Evolutionary conservation across 2,329 filamentous ascomycete species (phyloP).

Genomic region (Cladophialophora exuberans): DNA sequence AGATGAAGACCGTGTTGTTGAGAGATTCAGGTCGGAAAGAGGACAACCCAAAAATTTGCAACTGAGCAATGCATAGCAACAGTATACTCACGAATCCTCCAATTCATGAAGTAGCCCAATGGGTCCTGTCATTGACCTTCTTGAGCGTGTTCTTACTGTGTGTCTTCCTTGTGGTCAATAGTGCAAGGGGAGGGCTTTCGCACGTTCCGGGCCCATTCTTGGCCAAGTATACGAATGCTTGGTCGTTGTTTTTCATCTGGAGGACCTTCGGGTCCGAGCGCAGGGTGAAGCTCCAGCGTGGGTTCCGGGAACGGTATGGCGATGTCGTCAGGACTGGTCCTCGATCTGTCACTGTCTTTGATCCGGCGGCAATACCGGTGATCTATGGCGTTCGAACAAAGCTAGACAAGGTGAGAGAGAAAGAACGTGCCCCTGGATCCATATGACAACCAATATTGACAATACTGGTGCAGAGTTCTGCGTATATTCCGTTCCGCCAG

Average conservation of each 20-base stretch:
- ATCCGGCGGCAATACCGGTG: constrained; percentile 31
- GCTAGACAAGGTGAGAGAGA: constrained; percentile 17
- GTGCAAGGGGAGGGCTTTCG: constrained; percentile 38
- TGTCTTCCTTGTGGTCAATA: constrained; percentile 2
- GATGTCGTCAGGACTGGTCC: constrained; percentile 34
- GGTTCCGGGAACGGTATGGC: constrained; percentile 33
- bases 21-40: too few relatives aligned
- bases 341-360: constrained; percentile 33
- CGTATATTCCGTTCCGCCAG: constrained; percentile 41
- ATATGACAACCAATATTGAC: background rate
- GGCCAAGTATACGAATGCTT: constrained; percentile 31
- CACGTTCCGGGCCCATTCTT: constrained; percentile 36
- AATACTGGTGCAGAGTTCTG: background rate
- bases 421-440: background rate
- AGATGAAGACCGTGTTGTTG: too few relatives aligned
- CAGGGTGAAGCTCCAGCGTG: background rate
- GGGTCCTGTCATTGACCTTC: background rate
- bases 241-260: constrained; percentile 31
- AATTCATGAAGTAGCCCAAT: background rate
- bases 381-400: constrained; percentile 30
- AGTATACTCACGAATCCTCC: background rate
- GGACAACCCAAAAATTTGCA: background rate
- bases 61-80: background rate
- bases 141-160: background rate
- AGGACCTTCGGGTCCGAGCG: constrained; percentile 23